Evolutionary conservation across 345 rosid genomes (phyloP).

Genomic region (Boechera divaricarpa): DNA sequence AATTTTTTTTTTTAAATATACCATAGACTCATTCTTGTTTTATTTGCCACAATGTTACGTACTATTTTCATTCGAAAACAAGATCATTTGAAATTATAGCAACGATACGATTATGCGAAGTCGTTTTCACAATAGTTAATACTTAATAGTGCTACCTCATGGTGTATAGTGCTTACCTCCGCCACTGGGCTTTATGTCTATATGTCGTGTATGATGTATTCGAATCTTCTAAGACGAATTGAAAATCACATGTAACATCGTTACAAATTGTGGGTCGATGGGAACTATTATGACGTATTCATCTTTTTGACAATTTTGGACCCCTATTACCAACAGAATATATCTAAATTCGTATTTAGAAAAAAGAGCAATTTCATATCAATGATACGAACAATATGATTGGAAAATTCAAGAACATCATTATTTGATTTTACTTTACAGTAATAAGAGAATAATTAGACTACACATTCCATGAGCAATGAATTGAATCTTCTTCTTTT

Average conservation of each 20-base stretch:
- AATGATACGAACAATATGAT: conserved; percentile 41
- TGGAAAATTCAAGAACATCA: conserved; percentile 36
- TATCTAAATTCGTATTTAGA: conserved; percentile 26
- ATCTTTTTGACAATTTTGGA: conserved; percentile 30
- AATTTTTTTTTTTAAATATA: too few relatives aligned
- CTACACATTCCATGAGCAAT: conserved; percentile 27
- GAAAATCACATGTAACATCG: conserved; percentile 45
- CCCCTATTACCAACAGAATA: conserved; percentile 40
- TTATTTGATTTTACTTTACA: conserved; percentile 36
- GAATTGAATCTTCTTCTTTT: conserved; percentile 36
- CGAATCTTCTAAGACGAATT: conserved; percentile 44
- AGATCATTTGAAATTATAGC: too few relatives aligned
- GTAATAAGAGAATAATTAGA: conserved; percentile 23
- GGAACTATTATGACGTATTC: conserved; percentile 39
- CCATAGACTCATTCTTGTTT: too few relatives aligned
- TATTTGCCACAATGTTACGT: too few relatives aligned
- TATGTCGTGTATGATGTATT: conserved; percentile 42
- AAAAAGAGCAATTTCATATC: conserved; percentile 32
- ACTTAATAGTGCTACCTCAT: too few relatives aligned
- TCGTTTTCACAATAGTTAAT: too few relatives aligned
- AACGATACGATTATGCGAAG: too few relatives aligned
- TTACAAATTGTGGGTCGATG: conserved; percentile 31
- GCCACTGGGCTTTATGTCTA: conserved; percentile 16
- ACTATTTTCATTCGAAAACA: too few relatives aligned
- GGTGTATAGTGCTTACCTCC: too few relatives aligned